Base-by-base conservation (phyloP, 1,284 basidiomycete genomes). In the Butyriboletus appendiculatus region DNA sequence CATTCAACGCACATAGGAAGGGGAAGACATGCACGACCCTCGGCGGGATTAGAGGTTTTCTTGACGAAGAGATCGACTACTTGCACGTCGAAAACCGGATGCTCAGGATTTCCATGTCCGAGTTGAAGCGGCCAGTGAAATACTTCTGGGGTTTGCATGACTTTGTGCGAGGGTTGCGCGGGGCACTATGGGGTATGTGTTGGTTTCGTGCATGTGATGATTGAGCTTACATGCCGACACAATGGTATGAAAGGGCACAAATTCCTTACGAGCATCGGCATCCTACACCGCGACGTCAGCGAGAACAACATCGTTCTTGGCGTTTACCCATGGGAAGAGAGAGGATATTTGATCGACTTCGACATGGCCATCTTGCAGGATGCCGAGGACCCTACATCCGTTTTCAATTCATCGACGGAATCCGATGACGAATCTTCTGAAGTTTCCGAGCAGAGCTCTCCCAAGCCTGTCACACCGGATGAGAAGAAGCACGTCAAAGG, bases 221-320 rank as follows among this genome's bases (percentile, higher is more conserved):
- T 32, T 26, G 9, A 10, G 26, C 5, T 26, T 26, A 9, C 26
- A 26, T 9, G 26, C 26, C 10, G 9, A 26, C 26, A 26, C 26
- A 26, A 9, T 26, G n/a, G 9, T 18, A 20, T 28, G 4, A 1
- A 9, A 45, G 32, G 62, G 0, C 64, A 64, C 16, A 22, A 53
- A 18, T 64, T 28, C 37, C 48, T 66, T 0, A 59, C 47, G 5
- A 42, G 1, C 0, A 52, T 60, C 0, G 57, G 53, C 0, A 50
- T 65, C 26, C 9, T 66, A 5, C 57, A 62, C 15, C 50, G 62
- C 0, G 59, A 64, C 2, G 38, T 62, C n/a, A 64, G 57, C 26
- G 53, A 66, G 42, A 60, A 66, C 48, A 66, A 65, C 7, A 54
- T 66, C 1, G 56, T 57, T 5, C 62, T 62, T 0, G 52, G 45